A percentile compares a stretch with the other conserved stretches of the same genome.
phyloP scores from a whole-genome alignment of 352 stramenopile genomes.

The Phytophthora boehmeriae region DNA sequence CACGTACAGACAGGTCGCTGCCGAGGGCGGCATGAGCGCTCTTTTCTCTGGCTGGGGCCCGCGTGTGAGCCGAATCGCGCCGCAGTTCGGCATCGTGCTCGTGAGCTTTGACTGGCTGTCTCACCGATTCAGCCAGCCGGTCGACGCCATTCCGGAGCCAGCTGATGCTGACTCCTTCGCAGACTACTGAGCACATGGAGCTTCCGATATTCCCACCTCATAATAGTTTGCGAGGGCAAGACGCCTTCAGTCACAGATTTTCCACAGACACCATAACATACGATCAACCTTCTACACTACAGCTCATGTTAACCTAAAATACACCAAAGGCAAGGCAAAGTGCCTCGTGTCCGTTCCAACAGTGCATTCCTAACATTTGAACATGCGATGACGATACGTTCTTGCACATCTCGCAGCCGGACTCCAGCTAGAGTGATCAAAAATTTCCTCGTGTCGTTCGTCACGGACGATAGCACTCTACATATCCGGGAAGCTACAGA shows the following conservation, averaged over 20 bases:
- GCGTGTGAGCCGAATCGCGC: conserved; percentile 74
- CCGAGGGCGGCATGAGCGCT: conserved; percentile 51
- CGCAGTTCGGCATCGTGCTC: conserved; percentile 85
- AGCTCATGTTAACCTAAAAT: conserved; percentile 42
- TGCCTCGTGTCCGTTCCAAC: conserved; percentile 13
- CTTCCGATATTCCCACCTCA: background rate
- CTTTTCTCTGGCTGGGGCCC: conserved; percentile 78
- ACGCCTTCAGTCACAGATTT: background rate
- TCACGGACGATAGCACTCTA: too few species aligned
- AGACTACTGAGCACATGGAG: conserved; percentile 31
- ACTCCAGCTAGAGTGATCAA: too few species aligned
- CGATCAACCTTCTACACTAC: conserved; percentile 19
- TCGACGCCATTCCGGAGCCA: conserved; percentile 19
- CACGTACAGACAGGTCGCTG: conserved; percentile 60
- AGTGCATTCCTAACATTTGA: background rate
- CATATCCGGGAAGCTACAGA: too few species aligned
- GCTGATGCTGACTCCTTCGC: conserved; percentile 34
- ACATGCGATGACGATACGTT: too few species aligned
- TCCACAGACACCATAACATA: conserved; percentile 23
- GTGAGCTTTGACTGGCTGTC: conserved; percentile 83
- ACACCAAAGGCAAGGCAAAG: conserved; percentile 20
- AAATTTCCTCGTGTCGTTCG: too few species aligned
- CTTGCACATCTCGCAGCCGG: too few species aligned
- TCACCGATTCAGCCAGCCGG: conserved; percentile 51
- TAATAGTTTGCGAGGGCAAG: background rate